These are phyloP conservation scores for Myochromella boudieri DNA, from an alignment of 768 basidiomycete genomes.

Conservation along the genomic window DNA sequence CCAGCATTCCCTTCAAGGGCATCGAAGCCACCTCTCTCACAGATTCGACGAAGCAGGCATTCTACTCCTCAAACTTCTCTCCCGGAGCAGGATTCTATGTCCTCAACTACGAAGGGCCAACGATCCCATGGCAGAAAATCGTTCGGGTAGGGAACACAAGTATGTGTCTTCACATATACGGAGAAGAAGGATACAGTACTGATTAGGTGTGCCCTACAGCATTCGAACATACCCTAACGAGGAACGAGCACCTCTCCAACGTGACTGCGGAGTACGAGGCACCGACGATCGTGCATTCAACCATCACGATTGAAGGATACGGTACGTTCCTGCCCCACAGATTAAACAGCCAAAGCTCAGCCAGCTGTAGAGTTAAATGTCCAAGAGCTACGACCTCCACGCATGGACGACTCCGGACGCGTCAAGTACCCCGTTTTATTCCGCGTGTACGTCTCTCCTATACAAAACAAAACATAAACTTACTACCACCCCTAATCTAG, in stretches of 20 bases:
- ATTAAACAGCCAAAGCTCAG: slow-evolving; percentile 1
- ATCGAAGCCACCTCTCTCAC: slow-evolving; percentile 50
- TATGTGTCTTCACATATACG: slow-evolving; percentile 17
- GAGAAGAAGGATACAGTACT: not conserved
- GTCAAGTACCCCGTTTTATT: slow-evolving; percentile 96
- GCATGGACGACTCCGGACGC: slow-evolving; percentile 92
- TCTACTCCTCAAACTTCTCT: slow-evolving; percentile 74
- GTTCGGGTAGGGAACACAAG: slow-evolving; percentile 49
- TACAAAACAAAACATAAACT: slow-evolving; percentile 11
- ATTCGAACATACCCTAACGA: slow-evolving; percentile 64
- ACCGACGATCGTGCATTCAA: slow-evolving; percentile 67
- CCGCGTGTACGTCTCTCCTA: slow-evolving; percentile 58
- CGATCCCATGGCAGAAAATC: slow-evolving; percentile 85
- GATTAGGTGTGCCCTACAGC: slow-evolving; percentile 32
- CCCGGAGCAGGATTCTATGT: slow-evolving; percentile 85
- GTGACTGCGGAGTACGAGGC: slow-evolving; percentile 69
- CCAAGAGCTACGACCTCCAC: slow-evolving; percentile 86
- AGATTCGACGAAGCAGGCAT: slow-evolving; percentile 51
- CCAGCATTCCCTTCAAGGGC: slow-evolving; percentile 31
- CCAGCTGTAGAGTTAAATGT: slow-evolving; percentile 74
- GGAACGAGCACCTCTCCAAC: slow-evolving; percentile 66
- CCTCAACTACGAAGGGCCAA: slow-evolving; percentile 76
- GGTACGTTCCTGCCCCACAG: slow-evolving; percentile 44
- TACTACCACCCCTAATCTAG: slow-evolving; percentile 32
- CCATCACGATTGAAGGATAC: slow-evolving; percentile 78